Percentiles rank a stretch among this genome's conserved stretches.
phyloP scores from a whole-genome alignment of 2,329 filamentous ascomycete species.

The Coccinonectria pachysandricola region DNA sequence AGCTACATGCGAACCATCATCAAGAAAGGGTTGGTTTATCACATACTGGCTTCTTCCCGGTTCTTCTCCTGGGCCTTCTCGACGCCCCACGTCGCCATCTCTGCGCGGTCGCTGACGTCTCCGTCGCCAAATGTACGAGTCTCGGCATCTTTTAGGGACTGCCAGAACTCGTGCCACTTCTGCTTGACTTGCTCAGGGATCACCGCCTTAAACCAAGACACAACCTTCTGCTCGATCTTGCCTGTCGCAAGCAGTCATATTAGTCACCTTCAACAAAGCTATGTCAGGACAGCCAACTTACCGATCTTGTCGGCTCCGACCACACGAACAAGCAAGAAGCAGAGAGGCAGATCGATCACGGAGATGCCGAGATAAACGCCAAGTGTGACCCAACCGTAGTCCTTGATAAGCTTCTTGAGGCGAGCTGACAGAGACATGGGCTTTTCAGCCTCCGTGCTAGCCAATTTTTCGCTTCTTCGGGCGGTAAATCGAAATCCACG shows the following conservation, averaged over 20 bases:
- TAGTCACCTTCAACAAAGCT: too few relatives aligned
- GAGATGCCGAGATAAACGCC: conserved; percentile 84
- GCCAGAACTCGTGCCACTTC: conserved; percentile 39
- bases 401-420: conserved; percentile 73
- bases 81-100: conserved; percentile 49
- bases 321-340: conserved; percentile 75
- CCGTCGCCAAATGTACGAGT: conserved; percentile 32
- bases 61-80: conserved; percentile 52
- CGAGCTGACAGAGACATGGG: conserved; percentile 52
- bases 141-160: conserved; percentile 36
- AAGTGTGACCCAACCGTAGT: conserved; percentile 89
- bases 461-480: conserved; percentile 18
- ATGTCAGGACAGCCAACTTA: too few relatives aligned
- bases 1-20: conserved; percentile 9
- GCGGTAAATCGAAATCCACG: conserved; percentile 28
- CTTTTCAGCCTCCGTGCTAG: conserved; percentile 13
- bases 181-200: conserved; percentile 51
- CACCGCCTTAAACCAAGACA: conserved; percentile 46
- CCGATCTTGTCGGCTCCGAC: conserved; percentile 83
- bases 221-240: conserved; percentile 55
- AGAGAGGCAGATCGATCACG: conserved; percentile 87
- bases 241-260: too few relatives aligned
- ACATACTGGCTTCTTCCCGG: conserved; percentile 64
- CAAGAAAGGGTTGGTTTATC: conserved; percentile 24
- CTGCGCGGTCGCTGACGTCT: conserved; percentile 34